Evolutionary conservation across 2,329 filamentous ascomycete species (phyloP).

Genomic region (Lecanicillium sp.): DNA sequence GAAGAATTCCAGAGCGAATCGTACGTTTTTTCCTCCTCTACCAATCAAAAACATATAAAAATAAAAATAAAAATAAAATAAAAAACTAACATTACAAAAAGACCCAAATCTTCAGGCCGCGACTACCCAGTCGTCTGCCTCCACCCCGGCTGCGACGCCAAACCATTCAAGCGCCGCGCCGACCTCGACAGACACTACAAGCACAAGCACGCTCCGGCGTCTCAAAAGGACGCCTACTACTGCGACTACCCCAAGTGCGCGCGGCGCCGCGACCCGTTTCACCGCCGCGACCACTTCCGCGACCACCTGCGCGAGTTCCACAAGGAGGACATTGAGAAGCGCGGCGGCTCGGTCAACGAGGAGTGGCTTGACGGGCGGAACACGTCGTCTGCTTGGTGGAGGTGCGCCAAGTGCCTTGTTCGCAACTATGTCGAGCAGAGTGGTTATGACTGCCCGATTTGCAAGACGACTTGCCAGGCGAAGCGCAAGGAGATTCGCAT

Average conservation of each 20-base stretch:
- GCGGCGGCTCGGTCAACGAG: conserved; percentile 23
- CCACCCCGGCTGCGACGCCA: conserved; percentile 30
- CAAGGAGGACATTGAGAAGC: conserved; percentile 44
- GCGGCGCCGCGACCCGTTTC: conserved; percentile 37
- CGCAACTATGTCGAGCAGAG: conserved; percentile 31
- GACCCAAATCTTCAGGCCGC: conserved; percentile 11
- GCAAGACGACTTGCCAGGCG: conserved; percentile 37
- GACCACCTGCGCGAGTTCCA: conserved; percentile 49
- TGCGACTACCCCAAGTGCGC: conserved; percentile 46
- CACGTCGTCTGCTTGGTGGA: conserved; percentile 39
- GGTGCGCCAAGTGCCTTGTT: conserved; percentile 43
- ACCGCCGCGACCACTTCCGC: conserved; percentile 47
- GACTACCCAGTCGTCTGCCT: conserved; percentile 31
- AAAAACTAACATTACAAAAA: conserved; percentile 8
- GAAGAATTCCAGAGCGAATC: conserved; percentile 9
- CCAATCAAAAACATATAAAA: too few relatives aligned
- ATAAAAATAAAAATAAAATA: background rate
- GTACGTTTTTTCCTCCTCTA: conserved; percentile 4
- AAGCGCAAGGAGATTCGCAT: conserved; percentile 29
- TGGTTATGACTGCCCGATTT: conserved; percentile 37
- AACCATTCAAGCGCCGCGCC: conserved; percentile 41
- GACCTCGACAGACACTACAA: conserved; percentile 46
- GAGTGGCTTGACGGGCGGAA: conserved; percentile 30
- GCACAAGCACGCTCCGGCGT: conserved; percentile 36
- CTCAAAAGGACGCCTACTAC: conserved; percentile 31